phyloP scores from a whole-genome alignment of 805 yeast genomes.

The Pichia manshurica region DNA sequence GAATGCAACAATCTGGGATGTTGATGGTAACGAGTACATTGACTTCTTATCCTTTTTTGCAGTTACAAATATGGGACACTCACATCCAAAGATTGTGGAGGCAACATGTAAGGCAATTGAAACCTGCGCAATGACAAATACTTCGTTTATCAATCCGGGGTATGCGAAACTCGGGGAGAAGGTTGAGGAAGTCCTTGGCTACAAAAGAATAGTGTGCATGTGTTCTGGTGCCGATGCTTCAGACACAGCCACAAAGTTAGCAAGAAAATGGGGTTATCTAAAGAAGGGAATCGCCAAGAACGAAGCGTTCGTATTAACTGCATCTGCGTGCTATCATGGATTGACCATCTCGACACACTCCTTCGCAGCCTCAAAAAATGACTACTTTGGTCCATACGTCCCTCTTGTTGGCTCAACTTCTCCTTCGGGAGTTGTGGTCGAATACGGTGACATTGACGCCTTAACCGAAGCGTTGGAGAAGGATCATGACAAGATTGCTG shows the following conservation, averaged over 20 bases:
- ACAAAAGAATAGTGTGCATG: constrained; percentile 21
- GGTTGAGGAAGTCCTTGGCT: constrained; percentile 20
- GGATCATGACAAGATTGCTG: constrained; percentile 22
- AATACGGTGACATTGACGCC: constrained; percentile 20
- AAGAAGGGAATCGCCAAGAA: constrained; percentile 20
- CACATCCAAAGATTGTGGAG: constrained; percentile 26
- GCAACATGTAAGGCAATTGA: constrained; percentile 23
- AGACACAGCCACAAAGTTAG: constrained; percentile 26
- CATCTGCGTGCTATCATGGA: constrained; percentile 27
- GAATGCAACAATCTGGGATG: constrained; percentile 24
- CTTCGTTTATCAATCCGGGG: constrained; percentile 22
- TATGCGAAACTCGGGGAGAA: constrained; percentile 21
- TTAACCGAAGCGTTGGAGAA: constrained; percentile 19
- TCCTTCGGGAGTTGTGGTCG: constrained; percentile 23
- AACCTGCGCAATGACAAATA: constrained; percentile 20
- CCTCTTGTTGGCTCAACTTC: constrained; percentile 21
- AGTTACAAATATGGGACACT: constrained; percentile 29
- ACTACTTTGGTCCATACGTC: constrained; percentile 23
- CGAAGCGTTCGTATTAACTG: constrained; percentile 20
- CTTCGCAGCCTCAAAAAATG: constrained; percentile 13
- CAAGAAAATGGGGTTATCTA: constrained; percentile 26
- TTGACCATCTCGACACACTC: constrained; percentile 26
- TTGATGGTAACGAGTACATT: constrained; percentile 26
- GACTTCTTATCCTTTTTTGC: constrained; percentile 28
- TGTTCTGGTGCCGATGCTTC: constrained; percentile 27